Evolutionary conservation across 805 yeast genomes (phyloP).

Genomic region (Metschnikowia similis): DNA sequence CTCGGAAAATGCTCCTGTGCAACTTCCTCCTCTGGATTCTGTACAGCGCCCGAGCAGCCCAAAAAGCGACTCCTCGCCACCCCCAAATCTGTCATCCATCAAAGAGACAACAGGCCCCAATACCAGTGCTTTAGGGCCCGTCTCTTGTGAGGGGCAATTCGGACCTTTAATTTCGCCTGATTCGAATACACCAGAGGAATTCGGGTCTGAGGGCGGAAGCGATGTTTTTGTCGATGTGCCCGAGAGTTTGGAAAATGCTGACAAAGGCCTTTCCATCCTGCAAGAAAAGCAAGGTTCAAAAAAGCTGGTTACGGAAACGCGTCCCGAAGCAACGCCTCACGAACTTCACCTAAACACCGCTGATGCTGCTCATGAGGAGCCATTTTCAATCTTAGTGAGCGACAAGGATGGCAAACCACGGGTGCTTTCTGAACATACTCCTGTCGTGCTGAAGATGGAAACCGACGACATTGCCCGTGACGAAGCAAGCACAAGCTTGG

Average conservation of each 20-base stretch:
- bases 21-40: too few species aligned
- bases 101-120: not conserved
- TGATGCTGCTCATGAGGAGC: not conserved
- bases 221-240: slow-evolving; percentile 17
- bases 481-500: not conserved
- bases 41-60: too few species aligned
- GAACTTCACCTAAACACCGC: not conserved
- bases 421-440: not conserved
- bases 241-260: slow-evolving; percentile 7
- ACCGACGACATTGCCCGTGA: not conserved
- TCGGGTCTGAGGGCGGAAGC: not conserved
- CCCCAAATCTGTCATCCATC: not conserved
- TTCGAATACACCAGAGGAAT: not conserved
- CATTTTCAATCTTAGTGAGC: not conserved
- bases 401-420: not conserved
- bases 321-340: not conserved
- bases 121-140: not conserved
- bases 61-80: not conserved
- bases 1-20: too few species aligned
- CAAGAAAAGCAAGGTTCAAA: slow-evolving; percentile 1
- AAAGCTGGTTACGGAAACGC: not conserved
- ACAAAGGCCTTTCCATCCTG: slow-evolving; percentile 1
- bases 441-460: not conserved
- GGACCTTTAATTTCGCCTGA: not conserved
- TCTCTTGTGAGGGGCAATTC: not conserved